These are phyloP conservation scores for Poa pratensis DNA, from an alignment of 176 grass and related monocot genomes.

Conservation along the genomic window DNA sequence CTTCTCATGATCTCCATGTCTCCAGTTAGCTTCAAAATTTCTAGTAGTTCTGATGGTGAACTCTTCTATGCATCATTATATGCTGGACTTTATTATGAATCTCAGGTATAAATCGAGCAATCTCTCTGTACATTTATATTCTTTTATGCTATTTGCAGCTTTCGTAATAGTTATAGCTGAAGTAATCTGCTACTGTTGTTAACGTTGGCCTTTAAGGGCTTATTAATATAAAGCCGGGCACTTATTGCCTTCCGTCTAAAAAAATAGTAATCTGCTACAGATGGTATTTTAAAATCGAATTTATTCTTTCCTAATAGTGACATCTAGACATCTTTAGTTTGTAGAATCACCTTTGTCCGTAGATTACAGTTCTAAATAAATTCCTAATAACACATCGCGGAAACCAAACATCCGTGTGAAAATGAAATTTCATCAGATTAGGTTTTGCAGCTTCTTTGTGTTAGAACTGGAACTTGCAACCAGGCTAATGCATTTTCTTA, in stretches of 20 bases:
- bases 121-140: background rate
- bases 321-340: background rate
- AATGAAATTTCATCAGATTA: background rate
- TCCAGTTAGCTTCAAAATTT: slow-evolving; percentile 74
- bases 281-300: background rate
- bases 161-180: background rate
- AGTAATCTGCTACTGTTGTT: background rate
- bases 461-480: slow-evolving; percentile 1
- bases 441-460: slow-evolving; percentile 13
- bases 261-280: background rate
- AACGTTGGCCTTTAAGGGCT: no score
- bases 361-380: background rate
- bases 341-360: background rate
- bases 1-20: slow-evolving; percentile 7
- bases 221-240: no score
- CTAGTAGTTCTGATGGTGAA: slow-evolving; percentile 50
- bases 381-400: background rate
- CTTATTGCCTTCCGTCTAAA: no score
- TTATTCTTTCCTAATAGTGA: background rate
- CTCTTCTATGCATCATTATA: slow-evolving; percentile 88
- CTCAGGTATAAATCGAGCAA: slow-evolving; percentile 54
- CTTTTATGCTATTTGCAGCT: background rate
- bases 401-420: background rate
- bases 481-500: background rate
- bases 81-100: slow-evolving; percentile 83